These are phyloP conservation scores for Rhodotorula sp. DNA, from an alignment of 1,284 basidiomycete genomes.

Conservation along the genomic window DNA sequence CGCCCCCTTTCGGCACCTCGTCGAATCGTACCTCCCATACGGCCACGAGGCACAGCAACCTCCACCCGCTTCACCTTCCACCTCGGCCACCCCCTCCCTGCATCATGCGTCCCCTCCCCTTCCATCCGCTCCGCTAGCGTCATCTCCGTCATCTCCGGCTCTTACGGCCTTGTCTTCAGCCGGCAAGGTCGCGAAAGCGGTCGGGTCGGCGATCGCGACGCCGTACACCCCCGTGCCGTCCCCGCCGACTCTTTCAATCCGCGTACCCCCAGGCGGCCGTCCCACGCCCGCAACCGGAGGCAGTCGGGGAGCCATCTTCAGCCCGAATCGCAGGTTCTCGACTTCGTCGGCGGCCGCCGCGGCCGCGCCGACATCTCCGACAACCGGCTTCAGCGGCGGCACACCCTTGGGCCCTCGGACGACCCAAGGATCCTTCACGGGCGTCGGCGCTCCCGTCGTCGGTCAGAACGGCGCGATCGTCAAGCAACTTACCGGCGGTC, in stretches of 20 bases:
- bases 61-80: slow-evolving; percentile 4
- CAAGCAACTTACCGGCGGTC: slow-evolving; percentile 34
- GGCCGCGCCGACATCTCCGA: slow-evolving; percentile 3
- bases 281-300: slow-evolving; percentile 5
- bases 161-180: slow-evolving; percentile 7
- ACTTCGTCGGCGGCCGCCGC: not conserved
- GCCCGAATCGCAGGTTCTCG: slow-evolving; percentile 7
- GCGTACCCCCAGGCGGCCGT: not conserved
- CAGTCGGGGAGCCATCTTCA: slow-evolving; percentile 14
- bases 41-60: slow-evolving; percentile 13
- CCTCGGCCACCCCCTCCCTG: not conserved
- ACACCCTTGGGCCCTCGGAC: slow-evolving; percentile 19
- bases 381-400: slow-evolving; percentile 15
- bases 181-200: not conserved
- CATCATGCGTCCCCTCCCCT: not conserved
- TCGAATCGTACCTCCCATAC: slow-evolving; percentile 58
- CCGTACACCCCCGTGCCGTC: slow-evolving; percentile 6
- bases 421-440: slow-evolving; percentile 33
- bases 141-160: slow-evolving; percentile 10
- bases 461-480: slow-evolving; percentile 42
- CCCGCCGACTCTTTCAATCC: not conserved
- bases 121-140: not conserved
- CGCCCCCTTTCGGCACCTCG: slow-evolving; percentile 71
- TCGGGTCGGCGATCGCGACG: not conserved
- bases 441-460: slow-evolving; percentile 32